phyloP scores from a whole-genome alignment of 1,139 yeast genomes.

The Saccharomyces hybrid region DNA sequence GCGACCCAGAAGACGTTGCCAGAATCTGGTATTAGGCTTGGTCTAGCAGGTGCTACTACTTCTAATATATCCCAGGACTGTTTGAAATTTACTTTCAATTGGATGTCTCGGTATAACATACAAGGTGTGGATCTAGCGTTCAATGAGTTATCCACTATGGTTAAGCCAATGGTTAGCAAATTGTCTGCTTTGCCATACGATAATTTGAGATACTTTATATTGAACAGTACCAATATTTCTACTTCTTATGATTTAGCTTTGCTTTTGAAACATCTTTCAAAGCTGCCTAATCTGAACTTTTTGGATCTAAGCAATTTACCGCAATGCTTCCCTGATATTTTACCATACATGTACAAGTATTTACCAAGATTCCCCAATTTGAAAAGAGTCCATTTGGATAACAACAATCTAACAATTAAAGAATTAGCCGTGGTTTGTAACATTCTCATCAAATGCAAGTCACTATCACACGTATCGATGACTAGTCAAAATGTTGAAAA shows the following conservation, averaged over 20 bases:
- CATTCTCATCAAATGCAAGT: conserved; percentile 57
- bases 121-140: conserved; percentile 83
- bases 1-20: conserved; percentile 25
- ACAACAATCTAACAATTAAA: conserved; percentile 54
- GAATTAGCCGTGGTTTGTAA: conserved; percentile 52
- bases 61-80: conserved; percentile 46
- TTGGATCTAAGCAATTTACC: conserved; percentile 74
- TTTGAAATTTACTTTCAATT: conserved; percentile 47
- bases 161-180: conserved; percentile 36
- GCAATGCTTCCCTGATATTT: conserved; percentile 61
- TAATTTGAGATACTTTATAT: conserved; percentile 46
- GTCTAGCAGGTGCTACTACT: conserved; percentile 4
- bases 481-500: conserved; percentile 21
- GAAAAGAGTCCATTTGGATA: conserved; percentile 70
- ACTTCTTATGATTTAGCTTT: conserved; percentile 49
- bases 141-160: conserved; percentile 56
- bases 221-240: conserved; percentile 57
- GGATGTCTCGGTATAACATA: conserved; percentile 54
- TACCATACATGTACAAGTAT: conserved; percentile 52
- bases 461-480: conserved; percentile 63
- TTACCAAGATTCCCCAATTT: conserved; percentile 61
- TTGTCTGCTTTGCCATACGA: conserved; percentile 19
- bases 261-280: conserved; percentile 44
- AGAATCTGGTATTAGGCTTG: conserved; percentile 6
- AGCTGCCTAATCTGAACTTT: conserved; percentile 53